Base-by-base conservation (phyloP, 2,329 filamentous ascomycete genomes). In the Pseudocercospora macadamiae region DNA sequence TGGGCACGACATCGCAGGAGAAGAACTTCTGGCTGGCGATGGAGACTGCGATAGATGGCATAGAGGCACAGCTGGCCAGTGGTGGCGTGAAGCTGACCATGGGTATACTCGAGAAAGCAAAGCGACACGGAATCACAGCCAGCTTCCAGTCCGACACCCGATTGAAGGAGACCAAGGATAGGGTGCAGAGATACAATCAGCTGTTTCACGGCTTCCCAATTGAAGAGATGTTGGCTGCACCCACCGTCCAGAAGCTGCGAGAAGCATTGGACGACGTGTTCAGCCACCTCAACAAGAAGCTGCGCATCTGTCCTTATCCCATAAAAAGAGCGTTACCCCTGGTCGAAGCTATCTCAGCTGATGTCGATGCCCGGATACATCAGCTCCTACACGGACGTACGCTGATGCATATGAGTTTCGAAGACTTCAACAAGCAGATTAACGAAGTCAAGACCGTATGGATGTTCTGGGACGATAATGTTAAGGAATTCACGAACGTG, bases 11-110 rank as follows among this genome's bases (percentile, higher is more conserved):
- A 28, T 93, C 91, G 57, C 95, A 97, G 74, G 95, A 99, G 75
- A 96, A 99, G 75, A 97, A 97, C 75, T 99, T 99, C 72, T 99
- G 95, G 95, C 76, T 99, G 51, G 96, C 92, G 1, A 96, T 99
- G 90, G 96, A 99, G 75, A 89, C 89, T 14, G 91, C 93, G 3
- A 77, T 99, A 64, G 93, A 97, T 73, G 89, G 89, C 25, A 96
- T 99, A 60, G 93, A 97, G 74, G 85, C 83, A 37, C 93, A 97
- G 74, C 83, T 99, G 57, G 83, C 88, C 62, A 92, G 93, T 64
- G 91, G 96, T 56, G 95, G 95, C 25, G 93, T 99, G 18, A 83
- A 86, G 67, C 78, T 99, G 69, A 97, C 96, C 0, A 84, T 99
- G 73, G 93, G 97, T 68, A 93, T 99, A 61, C 82, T 99, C 63